A percentile compares a stretch with the other conserved stretches of the same genome.
Evolutionary conservation across 2,329 filamentous ascomycete species (phyloP).

Genomic region (Aspergillus aculeatinus): DNA sequence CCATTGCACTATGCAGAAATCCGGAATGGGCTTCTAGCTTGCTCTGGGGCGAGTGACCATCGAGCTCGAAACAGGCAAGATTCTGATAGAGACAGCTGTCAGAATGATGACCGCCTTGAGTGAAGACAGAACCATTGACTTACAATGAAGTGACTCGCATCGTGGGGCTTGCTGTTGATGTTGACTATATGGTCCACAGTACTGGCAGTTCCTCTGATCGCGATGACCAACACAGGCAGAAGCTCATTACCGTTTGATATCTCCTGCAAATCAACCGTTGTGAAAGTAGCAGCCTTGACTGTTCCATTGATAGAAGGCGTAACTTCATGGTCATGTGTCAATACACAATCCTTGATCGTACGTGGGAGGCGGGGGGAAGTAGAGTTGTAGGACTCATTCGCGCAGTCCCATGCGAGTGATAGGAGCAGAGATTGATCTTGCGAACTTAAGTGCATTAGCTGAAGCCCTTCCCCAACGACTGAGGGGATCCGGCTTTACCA

Average conservation of each 20-base stretch:
- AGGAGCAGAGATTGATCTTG: not conserved
- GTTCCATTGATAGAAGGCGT: not conserved
- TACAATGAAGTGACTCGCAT: constrained; percentile 4
- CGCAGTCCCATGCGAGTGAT: not conserved
- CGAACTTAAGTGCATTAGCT: not conserved
- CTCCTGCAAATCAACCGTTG: not conserved
- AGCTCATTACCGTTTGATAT: not conserved
- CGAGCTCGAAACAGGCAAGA: no score
- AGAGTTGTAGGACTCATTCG: not conserved
- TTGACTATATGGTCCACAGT: constrained; percentile 9
- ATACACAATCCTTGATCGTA: not conserved
- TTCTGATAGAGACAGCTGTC: not conserved
- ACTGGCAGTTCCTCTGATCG: constrained; percentile 5
- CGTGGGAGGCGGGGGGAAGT: not conserved
- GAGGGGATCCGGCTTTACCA: not conserved
- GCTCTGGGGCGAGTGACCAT: no score
- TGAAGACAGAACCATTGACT: not conserved
- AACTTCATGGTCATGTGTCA: not conserved
- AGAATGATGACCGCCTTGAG: not conserved
- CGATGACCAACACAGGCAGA: constrained; percentile 4
- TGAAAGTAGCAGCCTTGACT: not conserved
- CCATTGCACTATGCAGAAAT: not conserved
- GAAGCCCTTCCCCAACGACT: not conserved
- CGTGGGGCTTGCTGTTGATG: constrained; percentile 1
- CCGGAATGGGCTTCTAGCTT: not conserved